These are phyloP conservation scores for Mycena chlorophos DNA, from an alignment of 768 basidiomycete genomes.

Conservation along the genomic window DNA sequence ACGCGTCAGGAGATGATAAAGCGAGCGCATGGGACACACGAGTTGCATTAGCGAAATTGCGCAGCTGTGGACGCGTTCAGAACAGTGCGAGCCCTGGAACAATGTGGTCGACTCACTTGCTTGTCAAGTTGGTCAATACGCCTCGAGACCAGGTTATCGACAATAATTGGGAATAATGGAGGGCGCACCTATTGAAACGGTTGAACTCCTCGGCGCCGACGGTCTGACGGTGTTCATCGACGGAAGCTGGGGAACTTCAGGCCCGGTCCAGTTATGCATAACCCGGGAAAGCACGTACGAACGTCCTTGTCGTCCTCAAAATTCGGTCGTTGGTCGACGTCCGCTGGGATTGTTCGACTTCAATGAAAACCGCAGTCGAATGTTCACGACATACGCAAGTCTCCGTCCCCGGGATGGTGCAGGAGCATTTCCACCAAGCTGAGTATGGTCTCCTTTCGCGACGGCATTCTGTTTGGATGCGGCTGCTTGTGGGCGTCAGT, in stretches of 20 bases:
- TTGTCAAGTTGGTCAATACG: slow-evolving; percentile 63
- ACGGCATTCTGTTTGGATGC: not conserved
- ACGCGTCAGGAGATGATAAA: not conserved
- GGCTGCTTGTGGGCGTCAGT: slow-evolving; percentile 1
- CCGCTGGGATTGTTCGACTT: slow-evolving; percentile 24
- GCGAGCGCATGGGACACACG: slow-evolving; percentile 30
- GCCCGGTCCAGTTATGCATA: not conserved
- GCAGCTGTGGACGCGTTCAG: slow-evolving; percentile 46
- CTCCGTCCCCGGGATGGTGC: slow-evolving; percentile 34
- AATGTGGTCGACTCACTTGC: slow-evolving; percentile 47
- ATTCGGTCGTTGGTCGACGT: slow-evolving; percentile 41
- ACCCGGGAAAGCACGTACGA: slow-evolving; percentile 49
- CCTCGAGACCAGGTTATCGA: no score
- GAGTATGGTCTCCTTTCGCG: slow-evolving; percentile 47
- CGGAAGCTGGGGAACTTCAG: slow-evolving; percentile 26
- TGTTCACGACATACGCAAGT: slow-evolving; percentile 30
- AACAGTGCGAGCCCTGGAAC: not conserved
- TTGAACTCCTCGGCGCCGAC: slow-evolving; percentile 66
- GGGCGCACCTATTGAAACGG: slow-evolving; percentile 57
- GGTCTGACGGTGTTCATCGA: slow-evolving; percentile 70
- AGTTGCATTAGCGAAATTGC: slow-evolving; percentile 75
- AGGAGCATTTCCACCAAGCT: slow-evolving; percentile 54
- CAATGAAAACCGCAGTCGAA: not conserved
- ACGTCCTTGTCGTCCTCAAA: slow-evolving; percentile 67
- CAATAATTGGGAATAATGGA: no score